Conservation (phyloP, 2,329 filamentous ascomycete species). For the Berkeleyomyces basicola region DNA sequence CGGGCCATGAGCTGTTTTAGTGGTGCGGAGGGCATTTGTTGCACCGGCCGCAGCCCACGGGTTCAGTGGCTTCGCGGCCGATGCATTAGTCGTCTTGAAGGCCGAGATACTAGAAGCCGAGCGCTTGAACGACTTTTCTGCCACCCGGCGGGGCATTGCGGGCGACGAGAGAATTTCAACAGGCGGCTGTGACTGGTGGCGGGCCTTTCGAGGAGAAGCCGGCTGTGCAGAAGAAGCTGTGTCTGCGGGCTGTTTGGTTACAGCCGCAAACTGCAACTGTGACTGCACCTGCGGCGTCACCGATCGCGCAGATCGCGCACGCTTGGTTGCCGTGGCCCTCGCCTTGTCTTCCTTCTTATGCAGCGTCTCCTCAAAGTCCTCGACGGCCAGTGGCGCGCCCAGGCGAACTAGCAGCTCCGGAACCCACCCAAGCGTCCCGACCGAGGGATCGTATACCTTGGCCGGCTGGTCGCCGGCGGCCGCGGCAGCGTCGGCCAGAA, state of each 20-base stretch:
- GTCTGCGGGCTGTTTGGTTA: neutral
- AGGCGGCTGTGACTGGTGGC: neutral
- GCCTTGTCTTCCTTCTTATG: conserved; percentile 1
- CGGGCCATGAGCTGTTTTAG: conserved; percentile 1
- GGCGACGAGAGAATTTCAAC: conserved; percentile 1
- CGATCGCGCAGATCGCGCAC: neutral
- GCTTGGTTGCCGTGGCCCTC: neutral
- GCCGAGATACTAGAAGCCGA: neutral
- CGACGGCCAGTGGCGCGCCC: conserved; percentile 14
- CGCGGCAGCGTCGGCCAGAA: conserved; percentile 25
- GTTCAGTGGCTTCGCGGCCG: neutral
- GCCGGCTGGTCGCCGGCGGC: conserved; percentile 29
- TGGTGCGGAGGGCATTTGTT: neutral
- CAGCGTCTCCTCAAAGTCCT: conserved; percentile 18
- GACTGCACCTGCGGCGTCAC: neutral
- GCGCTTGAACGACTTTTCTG: neutral
- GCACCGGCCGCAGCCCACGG: conserved; percentile 4
- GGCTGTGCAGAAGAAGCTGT: neutral
- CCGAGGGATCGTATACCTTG: conserved; percentile 46
- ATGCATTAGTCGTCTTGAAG: neutral
- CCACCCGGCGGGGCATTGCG: neutral
- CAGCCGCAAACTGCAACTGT: neutral
- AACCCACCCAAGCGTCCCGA: conserved; percentile 21
- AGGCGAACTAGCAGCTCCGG: conserved; percentile 20
- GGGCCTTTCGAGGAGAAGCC: neutral